Conservation (phyloP, 306 rosid species). For the Lathyrus tuberosus region DNA sequence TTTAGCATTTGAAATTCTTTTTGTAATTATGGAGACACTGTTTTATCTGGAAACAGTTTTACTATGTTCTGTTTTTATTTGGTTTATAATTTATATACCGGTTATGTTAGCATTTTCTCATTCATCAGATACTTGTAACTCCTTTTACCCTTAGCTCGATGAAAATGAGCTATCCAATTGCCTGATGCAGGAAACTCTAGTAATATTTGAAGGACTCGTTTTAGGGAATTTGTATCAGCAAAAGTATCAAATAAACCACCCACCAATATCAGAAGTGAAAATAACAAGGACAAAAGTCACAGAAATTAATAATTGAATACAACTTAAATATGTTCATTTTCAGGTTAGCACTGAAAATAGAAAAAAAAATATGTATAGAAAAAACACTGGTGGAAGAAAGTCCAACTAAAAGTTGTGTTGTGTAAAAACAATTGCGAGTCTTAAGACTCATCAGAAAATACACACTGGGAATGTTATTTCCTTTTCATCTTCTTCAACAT, state of each 20-base stretch:
- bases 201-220: too few species aligned
- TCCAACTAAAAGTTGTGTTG: neutral
- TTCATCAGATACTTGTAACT: neutral
- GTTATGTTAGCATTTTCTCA: neutral
- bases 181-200: too few species aligned
- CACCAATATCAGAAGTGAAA: constrained; percentile 4
- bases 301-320: neutral
- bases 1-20: neutral
- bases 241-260: neutral
- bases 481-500: constrained; percentile 7
- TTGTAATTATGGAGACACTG: neutral
- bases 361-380: too few species aligned
- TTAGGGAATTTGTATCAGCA: neutral
- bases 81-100: neutral
- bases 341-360: too few species aligned
- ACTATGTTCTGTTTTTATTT: neutral
- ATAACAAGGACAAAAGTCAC: neutral
- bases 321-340: neutral
- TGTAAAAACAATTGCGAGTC: neutral
- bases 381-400: neutral
- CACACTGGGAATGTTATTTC: neutral
- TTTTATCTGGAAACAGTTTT: constrained; percentile 1
- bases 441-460: neutral
- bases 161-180: neutral
- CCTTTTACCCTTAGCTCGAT: neutral